Conservation (phyloP, 2,329 filamentous ascomycete species). For the Ophiobolus disseminans region DNA sequence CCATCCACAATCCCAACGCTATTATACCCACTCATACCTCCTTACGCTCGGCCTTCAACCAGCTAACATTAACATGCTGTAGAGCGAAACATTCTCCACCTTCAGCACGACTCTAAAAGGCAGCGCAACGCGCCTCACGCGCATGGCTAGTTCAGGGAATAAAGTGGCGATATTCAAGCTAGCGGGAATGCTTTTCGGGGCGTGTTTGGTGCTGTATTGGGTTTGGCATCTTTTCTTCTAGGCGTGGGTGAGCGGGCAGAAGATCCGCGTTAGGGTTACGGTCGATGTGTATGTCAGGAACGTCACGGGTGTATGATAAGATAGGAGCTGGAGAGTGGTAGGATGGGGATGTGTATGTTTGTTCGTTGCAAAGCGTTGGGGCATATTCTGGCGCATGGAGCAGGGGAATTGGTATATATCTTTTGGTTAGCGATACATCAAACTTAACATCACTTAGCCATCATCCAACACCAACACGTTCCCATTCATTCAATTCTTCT, state of each 20-base stretch:
- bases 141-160: conserved; percentile 91
- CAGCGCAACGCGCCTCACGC: conserved; percentile 79
- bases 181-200: conserved; percentile 78
- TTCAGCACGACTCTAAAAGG: conserved; percentile 85
- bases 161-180: conserved; percentile 91
- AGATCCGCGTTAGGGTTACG: not conserved
- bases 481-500: no score
- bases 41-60: not conserved
- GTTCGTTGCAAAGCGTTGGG: no score
- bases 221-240: conserved; percentile 52
- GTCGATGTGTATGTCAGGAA: not conserved
- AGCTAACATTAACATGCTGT: not conserved
- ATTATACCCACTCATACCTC: not conserved
- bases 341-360: no score
- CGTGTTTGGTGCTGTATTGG: conserved; percentile 79
- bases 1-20: not conserved
- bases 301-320: no score
- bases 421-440: no score
- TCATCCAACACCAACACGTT: no score
- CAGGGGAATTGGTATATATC: no score
- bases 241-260: not conserved
- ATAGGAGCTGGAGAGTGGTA: no score
- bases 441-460: no score
- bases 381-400: no score
- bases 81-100: conserved; percentile 90